Percentiles rank a stretch among this genome's conserved stretches.
Conservation (phyloP, 1,284 basidiomycete genomes). For the Mycena citricolor region DNA sequence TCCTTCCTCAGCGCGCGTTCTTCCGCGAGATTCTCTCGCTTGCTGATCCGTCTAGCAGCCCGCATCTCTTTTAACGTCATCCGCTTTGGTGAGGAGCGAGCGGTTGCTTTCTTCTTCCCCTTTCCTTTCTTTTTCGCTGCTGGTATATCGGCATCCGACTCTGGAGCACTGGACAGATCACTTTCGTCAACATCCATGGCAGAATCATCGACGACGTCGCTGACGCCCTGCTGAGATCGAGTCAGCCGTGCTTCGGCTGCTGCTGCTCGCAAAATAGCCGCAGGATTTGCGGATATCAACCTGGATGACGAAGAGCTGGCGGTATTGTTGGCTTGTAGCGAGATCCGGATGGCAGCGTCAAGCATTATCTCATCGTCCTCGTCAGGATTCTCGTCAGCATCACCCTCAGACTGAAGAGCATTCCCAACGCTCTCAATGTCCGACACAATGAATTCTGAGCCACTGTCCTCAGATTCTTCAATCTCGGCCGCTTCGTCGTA, state of each 20-base stretch:
- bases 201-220: conserved; percentile 33
- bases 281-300: conserved; percentile 34
- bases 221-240: conserved; percentile 30
- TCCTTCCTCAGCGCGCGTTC: conserved; percentile 49
- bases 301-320: conserved; percentile 39
- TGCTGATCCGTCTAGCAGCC: conserved; percentile 28
- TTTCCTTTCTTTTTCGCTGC: conserved; percentile 25
- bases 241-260: conserved; percentile 55
- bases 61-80: conserved; percentile 41
- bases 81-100: conserved; percentile 28
- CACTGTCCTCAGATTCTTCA: conserved; percentile 55
- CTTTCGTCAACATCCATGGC: conserved; percentile 28
- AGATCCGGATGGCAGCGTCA: conserved; percentile 54
- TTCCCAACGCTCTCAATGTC: conserved; percentile 25
- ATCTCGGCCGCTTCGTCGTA: conserved; percentile 36
- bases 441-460: conserved; percentile 55
- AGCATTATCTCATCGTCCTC: conserved; percentile 61
- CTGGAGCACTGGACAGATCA: conserved; percentile 26
- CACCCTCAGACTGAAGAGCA: conserved; percentile 23
- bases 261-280: conserved; percentile 47
- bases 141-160: conserved; percentile 22
- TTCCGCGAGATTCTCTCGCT: conserved; percentile 41
- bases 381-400: conserved; percentile 29
- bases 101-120: conserved; percentile 27
- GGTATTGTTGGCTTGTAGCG: conserved; percentile 41